Percentiles rank a stretch among this genome's conserved stretches.
Evolutionary conservation across 106 monocot species (phyloP).

Genomic region (Dendrobium catenatum): DNA sequence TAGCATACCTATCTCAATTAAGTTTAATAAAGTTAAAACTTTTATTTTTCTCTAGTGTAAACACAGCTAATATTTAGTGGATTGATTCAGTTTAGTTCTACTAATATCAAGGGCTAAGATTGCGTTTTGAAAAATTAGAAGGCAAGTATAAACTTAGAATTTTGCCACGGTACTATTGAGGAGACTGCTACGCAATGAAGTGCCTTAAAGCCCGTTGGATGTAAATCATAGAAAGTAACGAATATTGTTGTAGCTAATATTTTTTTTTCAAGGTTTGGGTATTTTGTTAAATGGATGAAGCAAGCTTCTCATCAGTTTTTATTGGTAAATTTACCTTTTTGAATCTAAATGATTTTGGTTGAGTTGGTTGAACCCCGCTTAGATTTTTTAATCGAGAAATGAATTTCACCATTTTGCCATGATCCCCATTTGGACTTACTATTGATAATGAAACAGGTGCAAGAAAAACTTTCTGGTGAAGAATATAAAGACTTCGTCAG

Average conservation of each 20-base stretch:
- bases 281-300: background rate
- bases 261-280: background rate
- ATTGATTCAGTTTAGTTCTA: background rate
- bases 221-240: background rate
- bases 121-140: background rate
- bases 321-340: background rate
- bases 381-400: background rate
- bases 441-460: slow-evolving; percentile 46
- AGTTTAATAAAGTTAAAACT: too few species aligned
- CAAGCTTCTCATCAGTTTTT: background rate
- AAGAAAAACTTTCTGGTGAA: slow-evolving; percentile 54
- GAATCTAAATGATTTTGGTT: background rate
- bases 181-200: background rate
- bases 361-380: background rate
- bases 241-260: background rate
- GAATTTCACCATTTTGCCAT: background rate
- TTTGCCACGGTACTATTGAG: background rate
- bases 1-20: too few species aligned
- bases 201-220: background rate
- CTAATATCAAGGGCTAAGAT: background rate
- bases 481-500: slow-evolving; percentile 95
- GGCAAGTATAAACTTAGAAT: background rate
- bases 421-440: background rate
- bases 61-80: background rate
- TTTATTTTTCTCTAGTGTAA: too few species aligned